phyloP scores from a whole-genome alignment of 2,329 filamentous ascomycete species.

The Pseudogymnoascus sp. region DNA sequence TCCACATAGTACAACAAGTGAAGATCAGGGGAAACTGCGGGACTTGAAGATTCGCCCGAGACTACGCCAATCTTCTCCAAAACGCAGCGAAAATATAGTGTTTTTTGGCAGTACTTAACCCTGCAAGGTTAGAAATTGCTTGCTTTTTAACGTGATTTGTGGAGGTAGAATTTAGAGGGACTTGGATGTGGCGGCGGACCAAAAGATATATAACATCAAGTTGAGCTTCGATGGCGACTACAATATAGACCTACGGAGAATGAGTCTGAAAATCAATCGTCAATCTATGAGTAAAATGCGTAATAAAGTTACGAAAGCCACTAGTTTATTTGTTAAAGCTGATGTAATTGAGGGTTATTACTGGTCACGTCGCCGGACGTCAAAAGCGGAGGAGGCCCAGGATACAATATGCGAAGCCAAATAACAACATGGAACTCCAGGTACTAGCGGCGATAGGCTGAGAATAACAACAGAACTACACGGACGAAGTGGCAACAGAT shows the following conservation, averaged over 20 bases:
- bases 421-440: neutral
- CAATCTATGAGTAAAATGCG: neutral
- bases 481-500: neutral
- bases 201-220: neutral
- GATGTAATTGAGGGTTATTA: neutral
- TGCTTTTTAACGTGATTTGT: neutral
- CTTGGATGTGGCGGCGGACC: slow-evolving; percentile 15
- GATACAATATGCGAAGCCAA: neutral
- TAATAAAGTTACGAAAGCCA: neutral
- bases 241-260: neutral
- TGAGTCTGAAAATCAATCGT: neutral
- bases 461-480: neutral
- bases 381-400: neutral
- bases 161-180: neutral
- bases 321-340: neutral
- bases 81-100: neutral
- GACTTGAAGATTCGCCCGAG: neutral
- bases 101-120: neutral
- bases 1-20: neutral
- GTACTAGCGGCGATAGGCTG: neutral
- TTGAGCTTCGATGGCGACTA: neutral
- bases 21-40: neutral
- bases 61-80: neutral
- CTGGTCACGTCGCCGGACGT: neutral
- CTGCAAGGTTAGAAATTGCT: neutral